These are phyloP conservation scores for Cenococcum geophilum DNA, from an alignment of 495 filamentous ascomycete species.

Conservation along the genomic window DNA sequence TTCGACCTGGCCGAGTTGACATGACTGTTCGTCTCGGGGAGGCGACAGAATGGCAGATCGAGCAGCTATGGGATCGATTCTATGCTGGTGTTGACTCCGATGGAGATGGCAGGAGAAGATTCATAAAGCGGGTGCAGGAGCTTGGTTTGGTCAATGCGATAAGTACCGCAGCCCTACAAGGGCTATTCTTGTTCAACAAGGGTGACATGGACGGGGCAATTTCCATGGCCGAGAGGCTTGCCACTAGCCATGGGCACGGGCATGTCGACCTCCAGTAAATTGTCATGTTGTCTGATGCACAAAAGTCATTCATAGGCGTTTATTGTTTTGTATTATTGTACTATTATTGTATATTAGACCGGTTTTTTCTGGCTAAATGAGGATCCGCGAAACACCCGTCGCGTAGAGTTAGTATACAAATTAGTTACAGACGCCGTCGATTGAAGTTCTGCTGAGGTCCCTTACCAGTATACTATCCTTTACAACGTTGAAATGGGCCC, in stretches of 20 bases:
- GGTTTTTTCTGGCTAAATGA: too few relatives aligned
- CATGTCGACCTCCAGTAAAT: slow-evolving; percentile 12
- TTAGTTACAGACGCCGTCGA: too few relatives aligned
- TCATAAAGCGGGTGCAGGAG: slow-evolving; percentile 47
- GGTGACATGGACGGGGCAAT: slow-evolving; percentile 82
- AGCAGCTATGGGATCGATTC: slow-evolving; percentile 87
- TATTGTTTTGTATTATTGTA: too few relatives aligned
- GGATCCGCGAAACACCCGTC: too few relatives aligned
- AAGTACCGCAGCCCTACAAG: slow-evolving; percentile 86
- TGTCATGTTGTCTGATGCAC: too few relatives aligned
- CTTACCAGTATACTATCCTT: too few relatives aligned
- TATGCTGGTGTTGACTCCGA: slow-evolving; percentile 74
- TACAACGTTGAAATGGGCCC: too few relatives aligned
- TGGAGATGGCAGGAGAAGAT: slow-evolving; percentile 47
- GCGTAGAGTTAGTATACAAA: too few relatives aligned
- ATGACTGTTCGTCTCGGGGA: slow-evolving; percentile 87
- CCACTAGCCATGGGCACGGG: slow-evolving; percentile 5
- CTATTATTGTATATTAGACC: too few relatives aligned
- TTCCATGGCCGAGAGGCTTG: slow-evolving; percentile 62
- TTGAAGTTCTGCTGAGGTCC: too few relatives aligned
- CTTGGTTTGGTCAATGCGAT: slow-evolving; percentile 54
- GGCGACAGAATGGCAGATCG: slow-evolving; percentile 77
- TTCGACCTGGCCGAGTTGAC: slow-evolving; percentile 87
- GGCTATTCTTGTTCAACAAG: slow-evolving; percentile 91
- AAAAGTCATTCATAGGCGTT: too few relatives aligned